Conservation (phyloP, 2,329 filamentous ascomycete genomes). For the Geoglossum cookeanum region DNA sequence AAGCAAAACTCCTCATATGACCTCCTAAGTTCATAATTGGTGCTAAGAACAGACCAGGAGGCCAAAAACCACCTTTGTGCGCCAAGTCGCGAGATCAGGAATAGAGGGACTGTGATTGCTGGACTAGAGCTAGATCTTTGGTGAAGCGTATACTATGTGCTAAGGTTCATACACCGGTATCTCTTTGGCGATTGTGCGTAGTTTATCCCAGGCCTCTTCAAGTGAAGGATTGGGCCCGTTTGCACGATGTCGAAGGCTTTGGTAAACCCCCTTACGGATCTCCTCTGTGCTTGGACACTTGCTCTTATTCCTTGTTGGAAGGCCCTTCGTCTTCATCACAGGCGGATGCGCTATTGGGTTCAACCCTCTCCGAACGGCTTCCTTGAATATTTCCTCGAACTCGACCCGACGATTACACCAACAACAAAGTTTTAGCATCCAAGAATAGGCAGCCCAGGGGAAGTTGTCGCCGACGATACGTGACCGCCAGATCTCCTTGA, state of each 20-base stretch:
- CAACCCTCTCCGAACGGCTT: not conserved
- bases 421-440: constrained; percentile 3
- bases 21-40: too few species aligned
- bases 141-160: not conserved
- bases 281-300: not conserved
- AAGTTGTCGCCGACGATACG: not conserved
- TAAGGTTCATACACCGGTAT: not conserved
- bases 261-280: not conserved
- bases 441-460: constrained; percentile 1
- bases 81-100: not conserved
- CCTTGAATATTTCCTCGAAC: not conserved
- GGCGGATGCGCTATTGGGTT: not conserved
- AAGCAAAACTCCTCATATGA: too few species aligned
- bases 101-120: too few species aligned
- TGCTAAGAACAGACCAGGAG: not conserved
- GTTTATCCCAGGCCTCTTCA: not conserved
- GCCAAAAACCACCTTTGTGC: not conserved
- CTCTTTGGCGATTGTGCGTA: not conserved
- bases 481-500: not conserved
- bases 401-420: not conserved
- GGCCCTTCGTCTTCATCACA: not conserved
- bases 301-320: not conserved
- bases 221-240: not conserved
- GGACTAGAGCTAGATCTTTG: not conserved
- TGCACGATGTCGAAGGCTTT: not conserved